These are phyloP conservation scores for Harringtonia lauricola DNA, from an alignment of 2,329 filamentous ascomycete species.

Conservation along the genomic window DNA sequence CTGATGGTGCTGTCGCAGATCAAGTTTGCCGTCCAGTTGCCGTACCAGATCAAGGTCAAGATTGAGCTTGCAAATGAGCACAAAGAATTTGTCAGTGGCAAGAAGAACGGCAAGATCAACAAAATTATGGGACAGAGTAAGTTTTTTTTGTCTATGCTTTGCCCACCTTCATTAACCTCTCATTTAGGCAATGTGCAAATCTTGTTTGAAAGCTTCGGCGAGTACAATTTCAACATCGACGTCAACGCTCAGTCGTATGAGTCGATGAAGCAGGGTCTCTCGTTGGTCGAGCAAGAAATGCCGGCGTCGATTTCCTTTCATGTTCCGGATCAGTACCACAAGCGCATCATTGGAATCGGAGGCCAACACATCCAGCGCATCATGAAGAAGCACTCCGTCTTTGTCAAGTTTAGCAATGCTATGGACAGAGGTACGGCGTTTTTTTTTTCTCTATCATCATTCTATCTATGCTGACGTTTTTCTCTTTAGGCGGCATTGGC, in stretches of 20 bases:
- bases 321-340: slow-evolving; percentile 97
- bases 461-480: slow-evolving; percentile 16
- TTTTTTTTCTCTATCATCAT: background rate
- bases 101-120: slow-evolving; percentile 99
- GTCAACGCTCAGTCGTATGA: slow-evolving; percentile 89
- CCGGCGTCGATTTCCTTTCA: slow-evolving; percentile 98
- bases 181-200: slow-evolving; percentile 79
- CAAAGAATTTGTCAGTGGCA: slow-evolving; percentile 98
- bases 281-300: slow-evolving; percentile 97
- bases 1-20: slow-evolving; percentile 88
- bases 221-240: slow-evolving; percentile 99
- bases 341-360: slow-evolving; percentile 96
- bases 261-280: slow-evolving; percentile 83
- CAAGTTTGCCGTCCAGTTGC: slow-evolving; percentile 74
- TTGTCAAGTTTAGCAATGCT: slow-evolving; percentile 98
- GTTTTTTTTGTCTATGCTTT: slow-evolving; percentile 9
- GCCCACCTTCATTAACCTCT: background rate
- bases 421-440: slow-evolving; percentile 69
- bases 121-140: slow-evolving; percentile 98
- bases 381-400: slow-evolving; percentile 99
- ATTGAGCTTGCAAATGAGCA: slow-evolving; percentile 98
- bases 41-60: slow-evolving; percentile 93
- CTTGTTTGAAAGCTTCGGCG: slow-evolving; percentile 97
- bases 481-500: slow-evolving; percentile 52
- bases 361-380: slow-evolving; percentile 98